A percentile compares a stretch with the other conserved stretches of the same genome.
Evolutionary conservation across 2,329 filamentous ascomycete genomes (phyloP).

Genomic region (Fusarium sambucinum): DNA sequence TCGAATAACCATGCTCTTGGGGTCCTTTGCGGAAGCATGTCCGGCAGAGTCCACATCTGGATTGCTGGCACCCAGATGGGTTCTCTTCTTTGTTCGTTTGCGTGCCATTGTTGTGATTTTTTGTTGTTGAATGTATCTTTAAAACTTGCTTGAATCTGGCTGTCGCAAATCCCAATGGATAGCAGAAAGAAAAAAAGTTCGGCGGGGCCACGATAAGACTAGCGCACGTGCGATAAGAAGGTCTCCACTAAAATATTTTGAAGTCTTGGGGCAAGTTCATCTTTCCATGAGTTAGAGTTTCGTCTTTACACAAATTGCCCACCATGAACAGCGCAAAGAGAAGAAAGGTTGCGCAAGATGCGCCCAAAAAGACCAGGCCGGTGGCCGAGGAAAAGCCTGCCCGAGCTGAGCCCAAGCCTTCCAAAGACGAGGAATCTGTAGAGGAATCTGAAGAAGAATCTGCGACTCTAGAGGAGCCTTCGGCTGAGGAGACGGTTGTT

Average conservation of each 20-base stretch:
- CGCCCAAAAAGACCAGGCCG: constrained; percentile 41
- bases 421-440: constrained; percentile 40
- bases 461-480: constrained; percentile 51
- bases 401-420: constrained; percentile 36
- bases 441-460: constrained; percentile 51
- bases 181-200: constrained; percentile 53
- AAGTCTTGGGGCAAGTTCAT: constrained; percentile 8
- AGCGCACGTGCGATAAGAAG: constrained; percentile 50
- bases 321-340: constrained; percentile 57
- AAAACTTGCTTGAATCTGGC: constrained; percentile 23
- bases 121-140: constrained; percentile 20
- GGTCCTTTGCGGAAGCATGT: constrained; percentile 74
- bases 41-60: constrained; percentile 68
- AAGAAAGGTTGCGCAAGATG: constrained; percentile 55
- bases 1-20: constrained; percentile 98
- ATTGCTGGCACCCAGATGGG: constrained; percentile 77
- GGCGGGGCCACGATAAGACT: constrained; percentile 52
- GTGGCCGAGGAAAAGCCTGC: constrained; percentile 22
- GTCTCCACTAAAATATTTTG: constrained; percentile 51
- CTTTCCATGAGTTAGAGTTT: constrained; percentile 9
- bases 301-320: constrained; percentile 11
- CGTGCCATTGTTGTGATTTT: constrained; percentile 73
- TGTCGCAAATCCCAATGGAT: constrained; percentile 42
- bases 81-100: constrained; percentile 87
- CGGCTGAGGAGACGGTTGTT: constrained; percentile 49